Base-by-base conservation (phyloP, 495 filamentous ascomycete genomes). In the Aspergillus incahuasiensis region DNA sequence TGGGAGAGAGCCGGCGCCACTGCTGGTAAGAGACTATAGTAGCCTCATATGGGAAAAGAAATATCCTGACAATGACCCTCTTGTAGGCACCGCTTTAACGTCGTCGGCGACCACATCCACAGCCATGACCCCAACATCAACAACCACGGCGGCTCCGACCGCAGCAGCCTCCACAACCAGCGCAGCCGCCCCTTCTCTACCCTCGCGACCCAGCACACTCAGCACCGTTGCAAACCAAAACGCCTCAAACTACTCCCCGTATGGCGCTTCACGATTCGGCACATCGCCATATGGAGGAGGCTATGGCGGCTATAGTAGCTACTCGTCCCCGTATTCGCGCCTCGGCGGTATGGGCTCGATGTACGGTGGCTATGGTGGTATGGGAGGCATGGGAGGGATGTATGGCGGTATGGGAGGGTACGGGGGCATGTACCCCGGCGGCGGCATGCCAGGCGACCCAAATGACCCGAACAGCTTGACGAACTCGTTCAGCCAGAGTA, bases 391-490 rank as follows among this genome's bases (percentile, higher is more conserved):
- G 68, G 69, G 69, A 9, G 85, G 58, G 38, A 81, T 85, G 79
- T 79, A 81, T 56, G 79, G 79, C 44, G 76, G 74, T 47, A 71
- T 68, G 66, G 68, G 79, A 13, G 76, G 73, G 48, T 70, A 66
- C 60, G 70, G 77, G 43, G 79, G 72, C 25, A 79, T 78, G 46
- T 73, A 73, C 22, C n/a, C n/a, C n/a, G 85, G 86, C 30, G 76
- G 73, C 25, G 63, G 66, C 58, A 72, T 73, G 69, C 66, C 66
- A 1, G 71, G 66, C 12, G 88, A 94, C 72, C 90, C 89, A 15
- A 95, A 96, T 70, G 91, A 97, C 64, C 90, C 91, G 7, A 90
- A 91, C 63, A 96, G 90, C 72, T 73, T 99, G 63, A 95, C 90
- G 16, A 87, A 92, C 64, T 86, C 86, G 18, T 96, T 97, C 74